Evolutionary conservation across 108 stramenopile genomes (phyloP), one percentile per base, ranked within the genome.

Genomic region (Conticribra guillardii): DNA sequence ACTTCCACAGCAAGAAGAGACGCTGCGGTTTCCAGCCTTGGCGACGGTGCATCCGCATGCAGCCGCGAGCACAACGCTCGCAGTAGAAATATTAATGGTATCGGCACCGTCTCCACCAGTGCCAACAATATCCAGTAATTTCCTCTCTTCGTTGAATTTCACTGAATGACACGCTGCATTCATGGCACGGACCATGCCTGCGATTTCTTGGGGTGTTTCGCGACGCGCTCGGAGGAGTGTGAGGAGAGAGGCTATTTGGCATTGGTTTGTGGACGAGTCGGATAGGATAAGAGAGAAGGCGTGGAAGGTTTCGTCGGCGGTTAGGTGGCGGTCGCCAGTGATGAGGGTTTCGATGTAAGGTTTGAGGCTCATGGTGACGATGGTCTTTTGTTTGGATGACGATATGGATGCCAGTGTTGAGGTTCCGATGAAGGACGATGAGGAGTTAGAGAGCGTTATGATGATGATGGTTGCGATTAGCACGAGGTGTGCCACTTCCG

Each of bases 81-180:
- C 96, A 0, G 99, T 99, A 49, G 86, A 88, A 61, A 99, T 97
- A 71, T 99, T 99, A 75, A 99, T 97, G 41, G 99, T 99, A 73
- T 98, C 94, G 33, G 98, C 98, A 18, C 98, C 98, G 70, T 99
- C 99, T 26, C 99, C 99, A n/a, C 99, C 99, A 17, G 99, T 99
- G 27, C 99, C 99, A 23, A 97, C 98, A 76, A 99, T 98, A 71
- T 99, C 99, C 27, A 99, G 70, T n/a, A 98, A 66, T 55, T 93
- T 92, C 49, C 56, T 82, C 49, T 64, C 58, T 2, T 73, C 72
- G 8, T 64, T 55, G 50, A 95, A 68, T 27, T 88, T 74, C 26
- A 95, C 95, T 0, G 87, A 14, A 50, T 85, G 82, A 60, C 92
- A 95, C 0, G 89, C 89, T 14, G 69, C 68, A 61, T 92, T 94